phyloP scores from a whole-genome alignment of 495 filamentous ascomycete genomes.

The Lepraria neglecta region DNA sequence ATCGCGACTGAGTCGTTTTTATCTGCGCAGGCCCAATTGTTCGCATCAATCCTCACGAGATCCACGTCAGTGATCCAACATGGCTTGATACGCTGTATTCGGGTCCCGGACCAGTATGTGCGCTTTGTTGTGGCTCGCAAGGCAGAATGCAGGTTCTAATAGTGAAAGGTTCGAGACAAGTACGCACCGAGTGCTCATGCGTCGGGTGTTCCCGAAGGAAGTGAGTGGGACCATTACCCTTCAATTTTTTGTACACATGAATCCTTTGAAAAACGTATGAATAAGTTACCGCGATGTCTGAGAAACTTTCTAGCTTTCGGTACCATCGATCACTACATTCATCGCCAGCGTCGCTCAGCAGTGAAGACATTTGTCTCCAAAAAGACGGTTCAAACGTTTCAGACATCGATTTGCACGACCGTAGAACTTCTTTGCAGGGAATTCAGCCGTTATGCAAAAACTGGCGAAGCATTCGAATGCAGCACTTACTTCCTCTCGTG shows the following conservation, averaged over 20 bases:
- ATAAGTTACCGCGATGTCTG: too few relatives aligned
- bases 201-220: conserved; percentile 6
- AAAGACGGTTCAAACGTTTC: conserved; percentile 10
- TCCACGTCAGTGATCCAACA: conserved; percentile 17
- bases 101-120: background rate
- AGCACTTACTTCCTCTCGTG: conserved; percentile 3
- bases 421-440: conserved; percentile 14
- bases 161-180: conserved; percentile 28
- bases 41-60: conserved; percentile 15
- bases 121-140: too few relatives aligned
- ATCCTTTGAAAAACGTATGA: too few relatives aligned
- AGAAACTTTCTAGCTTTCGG: conserved; percentile 22
- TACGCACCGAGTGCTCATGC: conserved; percentile 23
- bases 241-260: too few relatives aligned
- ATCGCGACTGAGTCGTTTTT: background rate
- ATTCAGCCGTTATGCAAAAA: background rate
- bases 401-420: conserved; percentile 16
- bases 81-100: conserved; percentile 1
- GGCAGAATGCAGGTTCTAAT: background rate
- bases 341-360: conserved; percentile 30
- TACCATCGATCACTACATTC: conserved; percentile 29
- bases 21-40: conserved; percentile 8
- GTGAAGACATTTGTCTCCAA: conserved; percentile 38
- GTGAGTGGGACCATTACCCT: too few relatives aligned
- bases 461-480: background rate